Evolutionary conservation across 768 basidiomycete genomes (phyloP), one percentile per base, ranked within the genome.

Genomic region (Collybia sordida): DNA sequence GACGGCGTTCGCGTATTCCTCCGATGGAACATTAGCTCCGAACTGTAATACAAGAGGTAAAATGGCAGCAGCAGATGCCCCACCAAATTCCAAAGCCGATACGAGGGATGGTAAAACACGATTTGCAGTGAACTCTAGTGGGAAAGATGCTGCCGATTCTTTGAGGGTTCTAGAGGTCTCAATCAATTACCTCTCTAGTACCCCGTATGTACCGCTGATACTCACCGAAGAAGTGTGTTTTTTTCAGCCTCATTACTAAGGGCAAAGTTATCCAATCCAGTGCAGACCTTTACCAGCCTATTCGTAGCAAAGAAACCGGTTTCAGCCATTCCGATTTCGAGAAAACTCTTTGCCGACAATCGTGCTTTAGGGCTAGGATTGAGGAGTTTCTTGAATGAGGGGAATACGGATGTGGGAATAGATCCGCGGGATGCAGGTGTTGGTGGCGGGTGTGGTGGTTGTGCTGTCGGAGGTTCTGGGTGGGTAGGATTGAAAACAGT

Each of bases 31-130:
- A 55, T 82, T 81, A 58, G 79, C 81, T 3, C 93, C 89, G 34
- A 97, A 81, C 47, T 86, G 84, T 24, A 98, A 70, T 8, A 95
- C 85, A 2, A 98, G 74, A 1, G 96, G 93, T 9, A 98, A 72
- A 48, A 97, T 88, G 1, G 79, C 70, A 0, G 85, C 78, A 4
- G 91, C 90, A 17, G 88, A 81, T 28, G 86, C 76, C 36, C 91
- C 87, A 22, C 90, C 90, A 55, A 78, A 87, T 63, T 93, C 86
- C 22, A 93, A 74, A 6, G 90, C 85, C 2, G 83, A 81, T 2
- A 89, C 68, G 2, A 99, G 76, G 0, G 91, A 87, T 2, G 97
- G 97, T 1, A 99, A 77, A n/a, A 99, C 82, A 31, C 88, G 86
- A 63, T 88, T 80, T 1, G 87, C 82, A 0, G 87, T 77, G 63